Conservation (phyloP, 2,329 filamentous ascomycete species). For the Gyromitra esculenta region DNA sequence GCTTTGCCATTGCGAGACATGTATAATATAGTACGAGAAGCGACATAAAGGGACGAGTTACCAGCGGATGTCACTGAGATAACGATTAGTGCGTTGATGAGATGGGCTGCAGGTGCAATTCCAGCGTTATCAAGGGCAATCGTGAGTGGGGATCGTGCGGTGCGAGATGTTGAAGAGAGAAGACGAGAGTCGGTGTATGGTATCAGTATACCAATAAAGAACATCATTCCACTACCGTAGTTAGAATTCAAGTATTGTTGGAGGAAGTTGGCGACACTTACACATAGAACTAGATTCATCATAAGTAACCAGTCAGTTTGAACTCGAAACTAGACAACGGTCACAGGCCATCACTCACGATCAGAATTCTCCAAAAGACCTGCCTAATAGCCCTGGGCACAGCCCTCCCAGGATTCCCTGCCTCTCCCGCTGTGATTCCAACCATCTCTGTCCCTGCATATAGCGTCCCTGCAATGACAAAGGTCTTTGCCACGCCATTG, state of each 20-base stretch:
- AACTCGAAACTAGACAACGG: constrained; percentile 52
- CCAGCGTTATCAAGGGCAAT: constrained; percentile 63
- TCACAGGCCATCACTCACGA: constrained; percentile 55
- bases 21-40: constrained; percentile 76
- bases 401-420: constrained; percentile 74
- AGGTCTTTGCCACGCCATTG: constrained; percentile 69
- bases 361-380: constrained; percentile 78
- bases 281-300: constrained; percentile 43
- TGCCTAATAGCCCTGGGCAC: constrained; percentile 77
- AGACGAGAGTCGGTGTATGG: constrained; percentile 70
- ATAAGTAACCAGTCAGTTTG: constrained; percentile 43
- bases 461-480: constrained; percentile 71
- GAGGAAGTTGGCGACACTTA: neutral
- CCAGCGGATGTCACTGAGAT: constrained; percentile 76
- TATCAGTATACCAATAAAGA: constrained; percentile 71
- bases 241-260: neutral
- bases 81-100: constrained; percentile 77
- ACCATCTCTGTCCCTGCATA: constrained; percentile 80
- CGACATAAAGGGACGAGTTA: constrained; percentile 81
- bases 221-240: constrained; percentile 43
- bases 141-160: constrained; percentile 62
- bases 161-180: constrained; percentile 62
- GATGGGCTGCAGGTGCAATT: constrained; percentile 62
- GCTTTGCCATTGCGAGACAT: constrained; percentile 79
- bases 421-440: constrained; percentile 81